A percentile compares a stretch with the other conserved stretches of the same genome.
phyloP scores from a whole-genome alignment of 306 rosid genomes.

The Lupinus albus region DNA sequence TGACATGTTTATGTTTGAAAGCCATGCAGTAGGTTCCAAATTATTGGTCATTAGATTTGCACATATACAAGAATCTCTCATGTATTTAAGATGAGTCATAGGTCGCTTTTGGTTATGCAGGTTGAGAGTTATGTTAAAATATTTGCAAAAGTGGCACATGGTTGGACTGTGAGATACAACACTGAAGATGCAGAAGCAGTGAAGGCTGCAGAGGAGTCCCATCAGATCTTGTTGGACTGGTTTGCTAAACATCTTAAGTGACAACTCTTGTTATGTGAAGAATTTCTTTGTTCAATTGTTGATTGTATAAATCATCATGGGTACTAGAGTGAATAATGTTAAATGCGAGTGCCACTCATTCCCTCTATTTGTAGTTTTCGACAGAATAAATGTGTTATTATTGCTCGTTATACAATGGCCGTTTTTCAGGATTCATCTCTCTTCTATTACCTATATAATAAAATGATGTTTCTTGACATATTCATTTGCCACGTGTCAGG shows the following conservation, averaged over 20 bases:
- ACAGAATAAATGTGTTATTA: slow-evolving; percentile 14
- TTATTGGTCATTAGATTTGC: not conserved
- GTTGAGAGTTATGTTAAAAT: slow-evolving; percentile 53
- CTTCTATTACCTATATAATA: too few relatives aligned
- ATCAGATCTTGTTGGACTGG: slow-evolving; percentile 57
- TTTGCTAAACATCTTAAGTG: slow-evolving; percentile 48
- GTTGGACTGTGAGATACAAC: slow-evolving; percentile 58
- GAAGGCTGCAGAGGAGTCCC: slow-evolving; percentile 66
- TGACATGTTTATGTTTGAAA: not conserved
- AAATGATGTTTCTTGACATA: too few relatives aligned
- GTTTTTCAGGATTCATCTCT: not conserved
- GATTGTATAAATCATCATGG: not conserved
- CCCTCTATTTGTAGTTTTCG: slow-evolving; percentile 6
- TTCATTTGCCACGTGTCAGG: too few relatives aligned
- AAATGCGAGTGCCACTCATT: slow-evolving; percentile 18
- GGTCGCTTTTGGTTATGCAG: slow-evolving; percentile 27
- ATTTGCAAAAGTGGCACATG: slow-evolving; percentile 54
- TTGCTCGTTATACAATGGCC: not conserved
- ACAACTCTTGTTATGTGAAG: slow-evolving; percentile 3
- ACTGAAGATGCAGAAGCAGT: slow-evolving; percentile 51
- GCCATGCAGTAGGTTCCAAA: not conserved
- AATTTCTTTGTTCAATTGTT: not conserved
- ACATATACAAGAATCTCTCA: not conserved
- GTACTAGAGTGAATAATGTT: not conserved
- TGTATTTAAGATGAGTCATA: slow-evolving; percentile 21